Conservation (phyloP, 176 grass and related monocot species). For the Zea mays region Zm-B73-REFERENCE-NAM-5.0 NC_050100.1:221971501-221972000, state of each 20-base stretch:
- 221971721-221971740: conserved; percentile 82
- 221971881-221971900: conserved; percentile 37
- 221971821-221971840: conserved; percentile 44
- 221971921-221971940: conserved; percentile 43
- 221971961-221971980: conserved; percentile 21
- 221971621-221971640: conserved; percentile 13
- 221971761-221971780: conserved; percentile 76
- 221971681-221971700: conserved; percentile 63
- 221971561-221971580: conserved; percentile 93
- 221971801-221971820: conserved; percentile 60
- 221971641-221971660: conserved; percentile 19
- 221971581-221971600: conserved; percentile 86
- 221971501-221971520: conserved; percentile 48
- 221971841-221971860: conserved; percentile 51
- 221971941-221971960: conserved; percentile 31
- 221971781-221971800: conserved; percentile 62
- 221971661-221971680: conserved; percentile 15
- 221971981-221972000: conserved; percentile 45
- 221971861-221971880: conserved; percentile 72
- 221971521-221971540: conserved; percentile 48
- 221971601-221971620: conserved; percentile 41
- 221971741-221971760: conserved; percentile 98
- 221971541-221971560: conserved; percentile 63
- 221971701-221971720: conserved; percentile 74
- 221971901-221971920: conserved; percentile 45